Evolutionary conservation across 768 basidiomycete species (phyloP), one percentile per base, ranked within the genome.

Genomic region (Pulveroboletus sp.): DNA sequence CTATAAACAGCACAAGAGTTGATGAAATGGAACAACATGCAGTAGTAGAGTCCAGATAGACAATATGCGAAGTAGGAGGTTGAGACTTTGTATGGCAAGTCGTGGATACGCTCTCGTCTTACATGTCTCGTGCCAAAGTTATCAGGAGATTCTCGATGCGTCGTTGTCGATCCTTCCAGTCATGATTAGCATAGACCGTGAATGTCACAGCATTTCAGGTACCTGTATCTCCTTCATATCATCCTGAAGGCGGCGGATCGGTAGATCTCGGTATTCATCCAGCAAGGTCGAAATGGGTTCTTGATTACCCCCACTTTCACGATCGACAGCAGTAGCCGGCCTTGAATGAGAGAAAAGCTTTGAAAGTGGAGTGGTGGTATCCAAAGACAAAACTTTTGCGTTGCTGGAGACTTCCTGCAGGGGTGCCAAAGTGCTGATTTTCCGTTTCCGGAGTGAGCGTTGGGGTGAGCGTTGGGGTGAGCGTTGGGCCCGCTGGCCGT

Each of bases 171-270:
- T 87, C 81, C 81, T 84, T 54, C 11, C 27, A 52, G 45, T 27
- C 13, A 41, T 17, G 10, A 44, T 55, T 13, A 57, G 31, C n/a
- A 33, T n/a, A 24, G 41, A 40, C 14, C 14, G 42, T 43, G 9
- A 31, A 39, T 30, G 11, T 5, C 6, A 17, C 4, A 50, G 21
- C 24, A 37, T 43, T n/a, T 28, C 18, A 66, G 74, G 42, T 39
- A 86, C 86, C 76, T 87, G 86, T 27, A 91, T 66, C 62, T 91
- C 89, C 63, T 82, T 88, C 79, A 93, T 85, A 65, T 92, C 88
- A 3, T 85, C 84, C 66, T 80, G 84, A 33, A 93, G 69, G 54
- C 69, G 76, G 32, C 78, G 74, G 17, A 89, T 78, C 7, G 89
- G 87, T 54, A 88, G 55, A 38, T 78, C 74, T 27, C 75, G 74